These are phyloP conservation scores for Pharus latifolius DNA, from an alignment of 176 grass and related monocot genomes.

Conservation along the genomic window DNA sequence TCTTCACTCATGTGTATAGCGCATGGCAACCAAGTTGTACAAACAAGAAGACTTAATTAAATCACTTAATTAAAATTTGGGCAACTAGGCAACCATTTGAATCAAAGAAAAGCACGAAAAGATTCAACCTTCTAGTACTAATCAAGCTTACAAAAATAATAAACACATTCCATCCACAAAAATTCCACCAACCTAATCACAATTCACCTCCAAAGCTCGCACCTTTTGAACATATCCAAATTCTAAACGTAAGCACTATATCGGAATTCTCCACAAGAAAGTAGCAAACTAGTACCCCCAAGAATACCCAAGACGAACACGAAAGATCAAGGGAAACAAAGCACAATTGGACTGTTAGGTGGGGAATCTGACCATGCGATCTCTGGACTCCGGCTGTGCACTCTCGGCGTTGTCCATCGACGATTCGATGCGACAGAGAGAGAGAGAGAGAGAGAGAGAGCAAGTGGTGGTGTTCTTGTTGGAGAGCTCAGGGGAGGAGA, in stretches of 20 bases:
- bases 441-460: not conserved
- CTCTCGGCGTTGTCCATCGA: constrained; percentile 17
- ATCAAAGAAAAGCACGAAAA: not conserved
- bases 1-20: not conserved
- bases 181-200: not conserved
- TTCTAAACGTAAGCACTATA: not conserved
- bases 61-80: too few species aligned
- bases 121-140: not conserved
- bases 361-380: constrained; percentile 8
- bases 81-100: not conserved
- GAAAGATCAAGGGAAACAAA: not conserved
- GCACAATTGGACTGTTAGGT: not conserved
- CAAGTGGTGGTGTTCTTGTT: constrained; percentile 4
- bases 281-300: not conserved
- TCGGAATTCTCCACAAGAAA: not conserved
- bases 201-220: not conserved
- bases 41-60: not conserved
- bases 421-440: constrained; percentile 10
- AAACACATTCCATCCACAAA: not conserved
- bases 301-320: not conserved
- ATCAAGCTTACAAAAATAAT: not conserved
- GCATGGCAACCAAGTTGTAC: not conserved
- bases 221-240: not conserved
- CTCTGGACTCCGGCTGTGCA: not conserved
- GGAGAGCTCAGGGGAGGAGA: not conserved